phyloP scores from a whole-genome alignment of 306 rosid species.

The Fagus crenata region DNA sequence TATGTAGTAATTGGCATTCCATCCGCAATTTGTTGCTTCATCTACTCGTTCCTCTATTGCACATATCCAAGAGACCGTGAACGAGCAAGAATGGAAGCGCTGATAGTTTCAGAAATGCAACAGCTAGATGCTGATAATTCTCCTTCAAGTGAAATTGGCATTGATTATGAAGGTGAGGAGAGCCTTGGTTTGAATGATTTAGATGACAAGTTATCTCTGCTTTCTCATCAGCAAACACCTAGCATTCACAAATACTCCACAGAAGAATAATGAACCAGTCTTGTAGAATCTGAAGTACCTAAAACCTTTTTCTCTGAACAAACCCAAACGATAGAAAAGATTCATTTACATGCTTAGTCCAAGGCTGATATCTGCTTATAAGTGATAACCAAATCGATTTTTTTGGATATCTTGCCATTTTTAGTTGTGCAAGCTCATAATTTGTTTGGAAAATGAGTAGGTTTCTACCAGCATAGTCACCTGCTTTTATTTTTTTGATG shows the following conservation, averaged over 20 bases:
- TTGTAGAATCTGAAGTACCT: not conserved
- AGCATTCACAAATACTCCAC: not conserved
- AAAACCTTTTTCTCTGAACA: not conserved
- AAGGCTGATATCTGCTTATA: not conserved
- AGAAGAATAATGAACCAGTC: not conserved
- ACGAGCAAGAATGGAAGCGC: slow-evolving; percentile 62
- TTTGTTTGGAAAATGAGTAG: too few species aligned
- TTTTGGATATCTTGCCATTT: too few species aligned
- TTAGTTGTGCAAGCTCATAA: too few species aligned
- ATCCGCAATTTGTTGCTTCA: slow-evolving; percentile 49
- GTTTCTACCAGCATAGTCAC: too few species aligned
- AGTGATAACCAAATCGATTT: not conserved
- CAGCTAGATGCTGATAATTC: slow-evolving; percentile 36
- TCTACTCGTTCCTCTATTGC: slow-evolving; percentile 69
- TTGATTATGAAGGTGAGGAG: not conserved
- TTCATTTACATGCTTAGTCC: not conserved
- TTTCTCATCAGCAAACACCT: not conserved
- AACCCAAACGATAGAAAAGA: not conserved
- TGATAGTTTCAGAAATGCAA: slow-evolving; percentile 67
- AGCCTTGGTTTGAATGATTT: not conserved
- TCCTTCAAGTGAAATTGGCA: not conserved
- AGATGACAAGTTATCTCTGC: not conserved
- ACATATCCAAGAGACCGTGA: slow-evolving; percentile 86
- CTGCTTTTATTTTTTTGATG: too few species aligned
- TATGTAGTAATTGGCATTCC: slow-evolving; percentile 68